phyloP scores from a whole-genome alignment of 2,329 filamentous ascomycete genomes.

The Penicillium fuscoglaucum region DNA sequence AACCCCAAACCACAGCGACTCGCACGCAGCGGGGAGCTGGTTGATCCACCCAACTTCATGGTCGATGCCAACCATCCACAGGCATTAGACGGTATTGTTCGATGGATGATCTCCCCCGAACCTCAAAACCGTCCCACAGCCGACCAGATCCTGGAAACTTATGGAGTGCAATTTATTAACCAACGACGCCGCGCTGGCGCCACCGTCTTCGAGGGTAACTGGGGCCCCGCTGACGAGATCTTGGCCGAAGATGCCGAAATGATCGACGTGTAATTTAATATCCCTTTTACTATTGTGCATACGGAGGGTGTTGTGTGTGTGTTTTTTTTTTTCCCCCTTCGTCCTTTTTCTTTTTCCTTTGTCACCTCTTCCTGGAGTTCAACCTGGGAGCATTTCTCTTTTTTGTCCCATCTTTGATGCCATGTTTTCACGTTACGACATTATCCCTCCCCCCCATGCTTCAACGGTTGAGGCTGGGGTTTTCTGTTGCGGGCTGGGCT shows the following conservation, averaged over 20 bases:
- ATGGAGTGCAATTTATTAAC: conserved; percentile 78
- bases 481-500: conserved; percentile 9
- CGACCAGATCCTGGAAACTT: conserved; percentile 69
- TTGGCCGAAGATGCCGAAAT: conserved; percentile 61
- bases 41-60: conserved; percentile 84
- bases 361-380: conserved; percentile 17
- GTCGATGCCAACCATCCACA: conserved; percentile 68
- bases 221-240: conserved; percentile 74
- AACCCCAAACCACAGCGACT: conserved; percentile 29
- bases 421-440: conserved; percentile 24
- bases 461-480: conserved; percentile 15
- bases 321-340: background rate
- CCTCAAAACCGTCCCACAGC: conserved; percentile 72
- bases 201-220: conserved; percentile 95
- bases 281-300: conserved; percentile 33
- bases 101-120: conserved; percentile 81
- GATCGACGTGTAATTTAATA: conserved; percentile 56
- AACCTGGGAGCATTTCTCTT: conserved; percentile 24
- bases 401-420: conserved; percentile 19
- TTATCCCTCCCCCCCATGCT: conserved; percentile 10
- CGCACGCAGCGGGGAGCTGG: conserved; percentile 57
- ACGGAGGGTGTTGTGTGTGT: conserved; percentile 32
- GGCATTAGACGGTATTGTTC: conserved; percentile 80
- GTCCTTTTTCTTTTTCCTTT: conserved; percentile 24
- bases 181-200: conserved; percentile 77